These are phyloP conservation scores for Fusarium floridanum DNA, from an alignment of 2,329 filamentous ascomycete species.

Conservation along the genomic window DNA sequence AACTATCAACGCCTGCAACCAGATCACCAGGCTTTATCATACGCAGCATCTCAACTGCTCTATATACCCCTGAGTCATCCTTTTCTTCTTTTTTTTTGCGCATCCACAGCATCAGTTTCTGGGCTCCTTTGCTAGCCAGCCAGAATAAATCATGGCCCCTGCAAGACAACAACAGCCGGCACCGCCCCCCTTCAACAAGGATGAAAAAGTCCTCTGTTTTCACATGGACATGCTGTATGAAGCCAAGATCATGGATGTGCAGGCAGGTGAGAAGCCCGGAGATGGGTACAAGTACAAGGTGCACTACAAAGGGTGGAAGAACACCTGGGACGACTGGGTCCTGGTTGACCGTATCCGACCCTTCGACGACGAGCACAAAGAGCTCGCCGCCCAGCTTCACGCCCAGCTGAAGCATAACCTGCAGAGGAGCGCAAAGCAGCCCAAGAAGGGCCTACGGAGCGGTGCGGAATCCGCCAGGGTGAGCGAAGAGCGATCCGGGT, in stretches of 20 bases:
- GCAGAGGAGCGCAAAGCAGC: conserved; percentile 65
- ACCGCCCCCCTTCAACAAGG: conserved; percentile 72
- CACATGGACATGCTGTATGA: conserved; percentile 98
- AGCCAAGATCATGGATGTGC: conserved; percentile 90
- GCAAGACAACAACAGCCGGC: conserved; percentile 58
- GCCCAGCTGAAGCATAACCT: conserved; percentile 75
- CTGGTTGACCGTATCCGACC: conserved; percentile 93
- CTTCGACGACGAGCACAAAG: conserved; percentile 93
- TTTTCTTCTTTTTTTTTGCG: conserved; percentile 6
- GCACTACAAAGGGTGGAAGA: conserved; percentile 99
- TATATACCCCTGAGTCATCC: conserved; percentile 1
- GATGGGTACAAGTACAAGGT: conserved; percentile 88
- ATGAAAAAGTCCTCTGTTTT: conserved; percentile 96
- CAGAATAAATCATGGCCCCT: conserved; percentile 54
- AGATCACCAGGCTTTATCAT: conserved; percentile 1
- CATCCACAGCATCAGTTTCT: conserved; percentile 27
- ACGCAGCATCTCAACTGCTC: conserved; percentile 4
- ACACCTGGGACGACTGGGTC: conserved; percentile 99
- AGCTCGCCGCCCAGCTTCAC: conserved; percentile 81
- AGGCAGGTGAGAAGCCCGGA: conserved; percentile 74
- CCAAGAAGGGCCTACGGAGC: conserved; percentile 60
- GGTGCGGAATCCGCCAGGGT: conserved; percentile 69
- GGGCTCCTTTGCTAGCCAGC: conserved; percentile 22
- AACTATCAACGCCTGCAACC: conserved; percentile 18
- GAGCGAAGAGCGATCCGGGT: conserved; percentile 79